Evolutionary conservation across 2,329 filamentous ascomycete species (phyloP), one percentile per base, ranked within the genome.

Genomic region (Alternaria conjuncta): DNA sequence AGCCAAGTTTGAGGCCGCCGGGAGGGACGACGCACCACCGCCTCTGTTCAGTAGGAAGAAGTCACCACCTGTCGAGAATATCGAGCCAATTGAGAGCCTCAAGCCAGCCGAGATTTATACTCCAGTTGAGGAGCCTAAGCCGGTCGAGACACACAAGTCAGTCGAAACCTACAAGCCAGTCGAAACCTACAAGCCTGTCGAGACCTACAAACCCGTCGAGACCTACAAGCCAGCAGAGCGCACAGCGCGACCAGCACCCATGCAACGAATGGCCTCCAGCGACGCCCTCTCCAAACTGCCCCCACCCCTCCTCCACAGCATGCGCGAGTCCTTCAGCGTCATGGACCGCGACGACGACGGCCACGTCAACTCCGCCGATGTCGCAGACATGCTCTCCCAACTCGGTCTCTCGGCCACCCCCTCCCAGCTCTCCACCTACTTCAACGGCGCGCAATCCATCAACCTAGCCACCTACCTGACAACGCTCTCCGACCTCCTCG

Each of bases 241-340:
- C 45, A 60, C 71, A 13, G 20, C 65, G 4, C 76, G 76, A 8
- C 76, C 75, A 15, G 70, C 72, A 6, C 67, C 74, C 26, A 64
- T 73, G 43, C 50, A 68, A 36, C 74, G 77, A 11, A 69, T 66
- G 32, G 69, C 55, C 49, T 75, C 72, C 5, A 75, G 56, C 55
- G 77, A 77, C 57, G 71, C 74, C 15, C 83, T 94, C 47, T 89
- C 90, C 3, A 90, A 92, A 74, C 82, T 98, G 45, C 92, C 95
- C 41, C 89, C 93, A 3, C 86, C 92, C 4, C 93, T 97, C 72
- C 89, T 97, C 36, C 89, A 94, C 74, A 92, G 93, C 72, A 87
- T 99, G 81, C 89, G 96, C 64, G 95, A 98, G 77, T 93, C 92
- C 0, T 99, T 98, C 80, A 93, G 96, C 79, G 94, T 97, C 63